Conservation (phyloP, 257 asterid species). For the Cordia subcordata region DNA sequence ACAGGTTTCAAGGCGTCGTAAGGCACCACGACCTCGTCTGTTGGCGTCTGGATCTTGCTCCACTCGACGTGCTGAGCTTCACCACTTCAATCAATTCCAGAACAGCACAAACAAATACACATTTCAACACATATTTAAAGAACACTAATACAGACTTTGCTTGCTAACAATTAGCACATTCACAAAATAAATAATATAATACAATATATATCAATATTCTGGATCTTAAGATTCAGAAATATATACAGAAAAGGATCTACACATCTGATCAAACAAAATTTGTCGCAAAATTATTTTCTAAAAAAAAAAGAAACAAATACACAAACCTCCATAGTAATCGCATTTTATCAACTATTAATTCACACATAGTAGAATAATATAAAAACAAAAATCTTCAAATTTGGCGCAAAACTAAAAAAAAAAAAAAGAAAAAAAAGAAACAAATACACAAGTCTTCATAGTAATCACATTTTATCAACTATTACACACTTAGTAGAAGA, state of each 20-base stretch:
- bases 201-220: background rate
- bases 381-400: no score
- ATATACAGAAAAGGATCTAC: background rate
- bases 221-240: background rate
- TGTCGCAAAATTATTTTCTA: background rate
- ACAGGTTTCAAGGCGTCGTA: conserved; percentile 70
- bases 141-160: background rate
- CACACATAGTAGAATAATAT: no score
- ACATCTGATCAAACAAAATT: background rate
- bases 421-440: no score
- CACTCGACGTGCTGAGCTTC: conserved; percentile 41
- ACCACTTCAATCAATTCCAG: conserved; percentile 26
- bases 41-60: conserved; percentile 48
- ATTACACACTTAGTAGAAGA: background rate
- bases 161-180: no score
- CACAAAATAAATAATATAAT: no score
- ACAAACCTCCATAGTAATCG: background rate
- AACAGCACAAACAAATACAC: background rate
- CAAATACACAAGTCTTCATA: no score
- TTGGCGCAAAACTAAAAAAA: no score
- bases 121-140: background rate
- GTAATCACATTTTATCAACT: background rate
- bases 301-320: no score
- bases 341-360: background rate
- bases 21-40: conserved; percentile 66